Percentiles rank a stretch among this genome's conserved stretches.
Conservation (phyloP, 305 asterid genomes). For the Nicotiana rustica region DNA sequence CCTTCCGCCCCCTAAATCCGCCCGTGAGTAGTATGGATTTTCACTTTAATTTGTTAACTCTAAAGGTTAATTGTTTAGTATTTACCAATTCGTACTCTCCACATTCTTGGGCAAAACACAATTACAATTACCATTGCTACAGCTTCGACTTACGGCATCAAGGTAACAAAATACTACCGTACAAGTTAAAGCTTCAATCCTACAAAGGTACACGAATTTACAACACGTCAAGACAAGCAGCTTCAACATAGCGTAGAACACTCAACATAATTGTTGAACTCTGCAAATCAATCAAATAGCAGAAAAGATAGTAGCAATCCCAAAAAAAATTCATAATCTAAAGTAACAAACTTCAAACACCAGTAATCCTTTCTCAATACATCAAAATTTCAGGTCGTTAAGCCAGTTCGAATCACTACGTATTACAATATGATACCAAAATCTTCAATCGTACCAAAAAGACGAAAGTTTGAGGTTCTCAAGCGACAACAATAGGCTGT, state of each 20-base stretch:
- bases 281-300: background rate
- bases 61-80: no score
- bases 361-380: background rate
- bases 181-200: no score
- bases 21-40: no score
- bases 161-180: background rate
- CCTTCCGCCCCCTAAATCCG: no score
- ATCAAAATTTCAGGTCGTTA: slow-evolving; percentile 20
- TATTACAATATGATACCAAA: slow-evolving; percentile 12
- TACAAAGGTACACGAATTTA: no score
- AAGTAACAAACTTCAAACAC: background rate
- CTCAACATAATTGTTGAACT: background rate
- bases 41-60: no score
- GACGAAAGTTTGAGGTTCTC: no score
- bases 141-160: background rate
- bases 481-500: no score
- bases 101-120: background rate
- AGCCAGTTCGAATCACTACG: background rate
- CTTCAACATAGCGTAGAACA: background rate
- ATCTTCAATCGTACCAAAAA: no score
- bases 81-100: no score
- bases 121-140: background rate
- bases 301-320: background rate
- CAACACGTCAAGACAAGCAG: background rate
- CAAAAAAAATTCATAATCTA: background rate